A percentile compares a stretch with the other conserved stretches of the same genome.
These are phyloP conservation scores for Isoetes engelmannii DNA, from an alignment of 83 land plant species.

Conservation along the genomic window DNA sequence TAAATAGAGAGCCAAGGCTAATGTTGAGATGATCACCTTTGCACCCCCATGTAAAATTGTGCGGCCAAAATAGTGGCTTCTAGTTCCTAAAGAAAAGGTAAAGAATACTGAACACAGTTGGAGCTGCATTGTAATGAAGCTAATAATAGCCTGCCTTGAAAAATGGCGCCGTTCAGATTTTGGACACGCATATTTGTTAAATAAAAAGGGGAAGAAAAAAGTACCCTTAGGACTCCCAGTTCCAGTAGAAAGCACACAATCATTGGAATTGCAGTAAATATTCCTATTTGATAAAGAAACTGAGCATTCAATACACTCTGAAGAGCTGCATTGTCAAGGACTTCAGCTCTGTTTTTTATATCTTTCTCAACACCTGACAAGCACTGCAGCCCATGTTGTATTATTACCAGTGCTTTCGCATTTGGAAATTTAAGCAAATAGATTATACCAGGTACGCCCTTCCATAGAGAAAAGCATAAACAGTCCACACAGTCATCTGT, in stretches of 20 bases:
- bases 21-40: constrained; percentile 35
- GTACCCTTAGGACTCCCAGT: constrained; percentile 78
- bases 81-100: constrained; percentile 90
- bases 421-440: too few species aligned
- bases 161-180: background rate
- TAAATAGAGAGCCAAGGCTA: background rate
- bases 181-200: background rate
- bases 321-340: constrained; percentile 48
- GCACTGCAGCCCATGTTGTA: constrained; percentile 39
- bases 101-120: constrained; percentile 92
- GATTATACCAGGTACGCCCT: constrained; percentile 70
- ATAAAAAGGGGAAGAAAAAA: background rate
- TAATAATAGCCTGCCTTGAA: constrained; percentile 73
- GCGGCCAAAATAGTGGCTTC: constrained; percentile 92
- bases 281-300: constrained; percentile 85
- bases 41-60: constrained; percentile 99
- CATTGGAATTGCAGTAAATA: constrained; percentile 95
- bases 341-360: constrained; percentile 30
- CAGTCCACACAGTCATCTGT: constrained; percentile 83
- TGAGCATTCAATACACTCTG: constrained; percentile 69
- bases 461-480: constrained; percentile 80
- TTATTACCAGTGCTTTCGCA: too few species aligned
- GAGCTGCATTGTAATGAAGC: constrained; percentile 84
- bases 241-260: constrained; percentile 79
- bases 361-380: constrained; percentile 69